These are phyloP conservation scores for Cladosporium cucumerinum DNA, from an alignment of 2,329 filamentous ascomycete genomes.

Conservation along the genomic window DNA sequence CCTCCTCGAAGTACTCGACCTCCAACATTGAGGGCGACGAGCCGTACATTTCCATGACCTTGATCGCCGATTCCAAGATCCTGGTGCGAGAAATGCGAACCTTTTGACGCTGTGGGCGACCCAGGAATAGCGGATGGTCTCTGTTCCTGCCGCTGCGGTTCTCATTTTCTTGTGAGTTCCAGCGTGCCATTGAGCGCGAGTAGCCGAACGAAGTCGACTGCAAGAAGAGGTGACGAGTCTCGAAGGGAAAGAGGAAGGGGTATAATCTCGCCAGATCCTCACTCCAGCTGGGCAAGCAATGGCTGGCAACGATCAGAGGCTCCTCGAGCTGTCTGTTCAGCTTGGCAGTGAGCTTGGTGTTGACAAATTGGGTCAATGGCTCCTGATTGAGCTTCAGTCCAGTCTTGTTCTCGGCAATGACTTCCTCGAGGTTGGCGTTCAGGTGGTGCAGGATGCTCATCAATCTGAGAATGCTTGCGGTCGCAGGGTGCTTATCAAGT, in stretches of 20 bases:
- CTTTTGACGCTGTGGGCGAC: constrained; percentile 89
- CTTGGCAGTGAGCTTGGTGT: constrained; percentile 96
- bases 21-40: constrained; percentile 94
- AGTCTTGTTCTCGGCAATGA: constrained; percentile 74
- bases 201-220: constrained; percentile 99
- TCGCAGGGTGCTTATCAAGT: constrained; percentile 76
- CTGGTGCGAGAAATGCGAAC: constrained; percentile 95
- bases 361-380: constrained; percentile 90
- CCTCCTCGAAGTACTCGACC: constrained; percentile 98
- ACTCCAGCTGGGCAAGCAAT: constrained; percentile 92
- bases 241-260: constrained; percentile 96
- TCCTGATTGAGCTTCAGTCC: constrained; percentile 70
- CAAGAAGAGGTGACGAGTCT: constrained; percentile 92
- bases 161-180: constrained; percentile 78
- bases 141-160: constrained; percentile 74
- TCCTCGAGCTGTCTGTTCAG: constrained; percentile 95
- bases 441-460: constrained; percentile 88
- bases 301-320: constrained; percentile 93
- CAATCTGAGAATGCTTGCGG: constrained; percentile 80
- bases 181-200: constrained; percentile 92
- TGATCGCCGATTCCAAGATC: constrained; percentile 92
- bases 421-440: constrained; percentile 89
- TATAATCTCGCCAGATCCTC: constrained; percentile 91
- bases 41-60: constrained; percentile 98
- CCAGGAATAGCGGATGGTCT: constrained; percentile 87